Conservation (phyloP, 495 filamentous ascomycete genomes). For the Ascodesmis nigricans region DNA sequence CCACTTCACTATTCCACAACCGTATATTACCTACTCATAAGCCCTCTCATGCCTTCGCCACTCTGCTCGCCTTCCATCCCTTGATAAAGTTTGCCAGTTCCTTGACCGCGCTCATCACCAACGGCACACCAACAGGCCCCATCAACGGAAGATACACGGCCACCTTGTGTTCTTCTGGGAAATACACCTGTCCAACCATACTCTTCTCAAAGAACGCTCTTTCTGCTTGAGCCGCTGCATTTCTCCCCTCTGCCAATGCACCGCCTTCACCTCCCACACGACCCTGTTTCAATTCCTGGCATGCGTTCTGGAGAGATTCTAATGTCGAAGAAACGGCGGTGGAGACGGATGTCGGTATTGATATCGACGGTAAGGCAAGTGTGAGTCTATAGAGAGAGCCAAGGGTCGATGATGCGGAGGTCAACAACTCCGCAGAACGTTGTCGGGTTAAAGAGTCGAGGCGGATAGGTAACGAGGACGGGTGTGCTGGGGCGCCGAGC, state of each 20-base stretch:
- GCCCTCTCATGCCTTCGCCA: neutral
- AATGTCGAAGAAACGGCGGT: constrained; percentile 65
- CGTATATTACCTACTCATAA: neutral
- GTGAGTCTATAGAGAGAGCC: constrained; percentile 79
- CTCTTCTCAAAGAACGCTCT: constrained; percentile 95
- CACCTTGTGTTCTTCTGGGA: constrained; percentile 96
- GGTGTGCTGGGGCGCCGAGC: constrained; percentile 63
- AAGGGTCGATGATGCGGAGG: constrained; percentile 81
- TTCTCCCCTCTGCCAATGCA: constrained; percentile 52
- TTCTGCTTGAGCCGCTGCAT: constrained; percentile 76
- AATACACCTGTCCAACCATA: constrained; percentile 97
- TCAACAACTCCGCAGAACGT: constrained; percentile 61
- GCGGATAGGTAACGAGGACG: constrained; percentile 57
- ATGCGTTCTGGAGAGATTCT: constrained; percentile 49
- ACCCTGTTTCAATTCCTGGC: constrained; percentile 44
- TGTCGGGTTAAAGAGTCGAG: constrained; percentile 65
- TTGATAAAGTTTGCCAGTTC: constrained; percentile 27
- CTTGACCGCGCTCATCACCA: constrained; percentile 62
- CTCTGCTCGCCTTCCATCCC: constrained; percentile 11
- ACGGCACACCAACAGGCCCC: constrained; percentile 76
- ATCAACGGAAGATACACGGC: constrained; percentile 84
- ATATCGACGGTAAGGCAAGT: constrained; percentile 65
- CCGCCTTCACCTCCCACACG: constrained; percentile 34
- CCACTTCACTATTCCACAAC: constrained; percentile 4
- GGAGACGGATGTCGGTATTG: constrained; percentile 70